These are phyloP conservation scores for Cercospora beticola DNA, from an alignment of 2,329 filamentous ascomycete genomes.

Conservation along the genomic window DNA sequence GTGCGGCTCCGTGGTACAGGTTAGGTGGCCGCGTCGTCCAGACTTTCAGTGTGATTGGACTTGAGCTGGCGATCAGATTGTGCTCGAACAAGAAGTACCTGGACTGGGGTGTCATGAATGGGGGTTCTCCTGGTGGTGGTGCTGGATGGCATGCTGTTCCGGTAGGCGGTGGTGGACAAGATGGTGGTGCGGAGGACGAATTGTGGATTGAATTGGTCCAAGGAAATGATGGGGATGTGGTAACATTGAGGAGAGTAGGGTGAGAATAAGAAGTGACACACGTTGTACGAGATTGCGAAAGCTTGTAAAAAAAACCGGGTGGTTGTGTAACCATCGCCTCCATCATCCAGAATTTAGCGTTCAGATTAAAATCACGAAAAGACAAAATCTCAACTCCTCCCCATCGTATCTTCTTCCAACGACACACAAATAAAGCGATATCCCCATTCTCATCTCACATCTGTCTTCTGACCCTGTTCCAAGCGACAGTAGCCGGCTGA, in stretches of 20 bases:
- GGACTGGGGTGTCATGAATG: not conserved
- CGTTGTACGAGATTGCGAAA: not conserved
- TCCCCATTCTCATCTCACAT: not conserved
- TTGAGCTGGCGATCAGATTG: constrained; percentile 19
- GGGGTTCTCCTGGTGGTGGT: not conserved
- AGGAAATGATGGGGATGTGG: not conserved
- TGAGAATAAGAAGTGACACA: not conserved
- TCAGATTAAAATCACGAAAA: not conserved
- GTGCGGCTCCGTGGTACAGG: not conserved
- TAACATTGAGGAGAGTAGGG: not conserved
- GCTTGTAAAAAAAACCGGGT: fast-evolving
- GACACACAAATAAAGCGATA: not conserved
- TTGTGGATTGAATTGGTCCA: constrained; percentile 17
- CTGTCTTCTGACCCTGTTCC: too few species aligned
- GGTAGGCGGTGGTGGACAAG: not conserved
- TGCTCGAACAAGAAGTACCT: not conserved
- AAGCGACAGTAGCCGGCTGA: not conserved
- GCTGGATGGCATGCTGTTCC: not conserved
- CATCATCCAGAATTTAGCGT: too few species aligned
- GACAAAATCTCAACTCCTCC: not conserved
- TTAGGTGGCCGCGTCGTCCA: constrained; percentile 2
- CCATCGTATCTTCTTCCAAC: not conserved
- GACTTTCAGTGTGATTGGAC: constrained; percentile 18
- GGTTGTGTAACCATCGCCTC: not conserved
- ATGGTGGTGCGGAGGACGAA: not conserved